A percentile compares a stretch with the other conserved stretches of the same genome.
phyloP scores from a whole-genome alignment of 2,329 filamentous ascomycete species.

The Ophiostoma pallidulum region DNA sequence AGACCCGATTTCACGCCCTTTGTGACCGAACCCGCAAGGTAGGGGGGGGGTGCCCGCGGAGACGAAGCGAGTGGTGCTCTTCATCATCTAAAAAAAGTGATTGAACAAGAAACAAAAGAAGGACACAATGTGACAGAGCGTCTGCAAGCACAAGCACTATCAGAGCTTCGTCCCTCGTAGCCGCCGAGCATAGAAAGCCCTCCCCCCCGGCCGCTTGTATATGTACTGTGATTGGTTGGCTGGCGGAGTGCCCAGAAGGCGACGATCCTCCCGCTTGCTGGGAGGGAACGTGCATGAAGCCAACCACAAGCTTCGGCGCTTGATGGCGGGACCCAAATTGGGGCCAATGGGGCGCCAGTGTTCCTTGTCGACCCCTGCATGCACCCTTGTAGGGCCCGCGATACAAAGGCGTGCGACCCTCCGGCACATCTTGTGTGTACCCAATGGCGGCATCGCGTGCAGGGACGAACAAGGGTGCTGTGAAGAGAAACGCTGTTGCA shows the following conservation, averaged over 20 bases:
- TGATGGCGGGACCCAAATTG: not conserved
- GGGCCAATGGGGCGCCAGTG: not conserved
- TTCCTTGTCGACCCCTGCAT: not conserved
- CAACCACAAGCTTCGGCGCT: not conserved
- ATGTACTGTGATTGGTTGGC: conserved; percentile 10
- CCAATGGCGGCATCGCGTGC: conserved; percentile 4
- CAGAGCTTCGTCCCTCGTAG: conserved; percentile 4
- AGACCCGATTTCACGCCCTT: not conserved
- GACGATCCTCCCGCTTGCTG: not conserved
- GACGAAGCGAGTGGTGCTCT: no score
- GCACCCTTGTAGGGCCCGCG: no score
- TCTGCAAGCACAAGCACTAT: no score
- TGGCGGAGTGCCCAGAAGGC: not conserved
- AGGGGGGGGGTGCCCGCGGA: no score
- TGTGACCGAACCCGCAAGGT: not conserved
- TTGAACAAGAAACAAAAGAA: not conserved
- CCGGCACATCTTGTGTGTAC: not conserved
- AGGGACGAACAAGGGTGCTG: not conserved
- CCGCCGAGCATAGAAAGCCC: conserved; percentile 9
- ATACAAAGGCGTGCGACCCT: no score
- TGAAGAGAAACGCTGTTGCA: not conserved
- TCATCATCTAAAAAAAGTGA: not conserved
- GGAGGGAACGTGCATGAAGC: conserved; percentile 4
- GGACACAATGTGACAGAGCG: no score
- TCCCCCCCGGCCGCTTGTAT: no score